A percentile compares a stretch with the other conserved stretches of the same genome.
These are phyloP conservation scores for Galerina sulciceps DNA, from an alignment of 768 basidiomycete genomes.

Conservation along the genomic window DNA sequence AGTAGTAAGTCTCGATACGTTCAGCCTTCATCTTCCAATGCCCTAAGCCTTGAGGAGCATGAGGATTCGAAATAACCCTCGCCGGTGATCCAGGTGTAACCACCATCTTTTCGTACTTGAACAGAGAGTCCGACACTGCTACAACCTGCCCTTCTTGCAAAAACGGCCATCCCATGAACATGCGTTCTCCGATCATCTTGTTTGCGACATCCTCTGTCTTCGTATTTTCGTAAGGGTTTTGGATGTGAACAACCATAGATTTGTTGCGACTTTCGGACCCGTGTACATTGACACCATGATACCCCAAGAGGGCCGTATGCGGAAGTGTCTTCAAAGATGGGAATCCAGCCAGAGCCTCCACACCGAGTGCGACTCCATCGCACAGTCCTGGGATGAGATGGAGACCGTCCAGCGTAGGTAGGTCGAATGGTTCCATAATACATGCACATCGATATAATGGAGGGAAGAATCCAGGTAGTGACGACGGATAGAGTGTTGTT, in stretches of 20 bases:
- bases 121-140: slow-evolving; percentile 83
- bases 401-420: slow-evolving; percentile 86
- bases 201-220: slow-evolving; percentile 77
- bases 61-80: slow-evolving; percentile 74
- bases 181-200: slow-evolving; percentile 75
- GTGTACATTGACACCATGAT: slow-evolving; percentile 93
- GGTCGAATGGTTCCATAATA: slow-evolving; percentile 79
- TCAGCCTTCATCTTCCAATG: slow-evolving; percentile 86
- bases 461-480: slow-evolving; percentile 95
- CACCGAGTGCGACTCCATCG: slow-evolving; percentile 87
- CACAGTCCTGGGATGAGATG: slow-evolving; percentile 86
- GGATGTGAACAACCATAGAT: slow-evolving; percentile 88
- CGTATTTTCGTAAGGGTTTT: slow-evolving; percentile 70
- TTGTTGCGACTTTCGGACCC: slow-evolving; percentile 89
- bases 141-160: slow-evolving; percentile 89
- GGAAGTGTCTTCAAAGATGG: slow-evolving; percentile 93
- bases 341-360: slow-evolving; percentile 90
- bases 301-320: slow-evolving; percentile 72
- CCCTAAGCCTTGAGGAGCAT: slow-evolving; percentile 66
- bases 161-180: slow-evolving; percentile 93
- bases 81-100: slow-evolving; percentile 53
- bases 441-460: slow-evolving; percentile 81
- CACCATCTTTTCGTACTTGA: slow-evolving; percentile 79
- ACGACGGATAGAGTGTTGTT: slow-evolving; percentile 82
- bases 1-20: slow-evolving; percentile 81